These are phyloP conservation scores for Colletotrichum sp. DNA, from an alignment of 2,329 filamentous ascomycete species.

Conservation along the genomic window DNA sequence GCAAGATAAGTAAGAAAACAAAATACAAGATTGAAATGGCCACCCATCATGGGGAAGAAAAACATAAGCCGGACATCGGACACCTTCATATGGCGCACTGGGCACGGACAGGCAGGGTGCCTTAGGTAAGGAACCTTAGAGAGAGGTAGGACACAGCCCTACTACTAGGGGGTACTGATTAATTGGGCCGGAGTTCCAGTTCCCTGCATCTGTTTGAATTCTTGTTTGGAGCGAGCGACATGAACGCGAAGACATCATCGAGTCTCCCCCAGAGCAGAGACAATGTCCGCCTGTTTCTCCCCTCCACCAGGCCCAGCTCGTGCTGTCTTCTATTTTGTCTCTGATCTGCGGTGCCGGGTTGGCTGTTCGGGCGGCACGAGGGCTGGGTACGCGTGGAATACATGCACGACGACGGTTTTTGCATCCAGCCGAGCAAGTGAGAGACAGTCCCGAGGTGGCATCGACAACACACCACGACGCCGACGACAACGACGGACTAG, in stretches of 20 bases:
- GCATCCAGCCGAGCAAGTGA: not conserved
- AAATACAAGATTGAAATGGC: not conserved
- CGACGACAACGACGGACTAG: not conserved
- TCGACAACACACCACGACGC: not conserved
- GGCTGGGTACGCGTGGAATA: not conserved
- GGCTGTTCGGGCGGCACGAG: not conserved
- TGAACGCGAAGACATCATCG: not conserved
- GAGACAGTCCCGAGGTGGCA: not conserved
- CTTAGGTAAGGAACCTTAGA: too few species aligned
- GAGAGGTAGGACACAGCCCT: not conserved
- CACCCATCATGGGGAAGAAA: not conserved
- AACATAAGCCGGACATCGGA: not conserved
- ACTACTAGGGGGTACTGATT: not conserved
- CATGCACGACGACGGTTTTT: not conserved
- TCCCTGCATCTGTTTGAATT: not conserved
- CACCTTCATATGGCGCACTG: not conserved
- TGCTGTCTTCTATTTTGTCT: not conserved
- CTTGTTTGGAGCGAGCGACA: not conserved
- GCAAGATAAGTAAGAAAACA: not conserved
- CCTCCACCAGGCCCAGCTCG: not conserved
- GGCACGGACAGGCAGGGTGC: not conserved
- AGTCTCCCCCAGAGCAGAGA: not conserved
- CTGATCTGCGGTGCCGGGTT: not conserved
- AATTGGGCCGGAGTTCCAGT: not conserved
- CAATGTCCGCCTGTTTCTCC: not conserved